Conservation (phyloP, 2,329 filamentous ascomycete genomes). For the Leptographium procerum region DNA sequence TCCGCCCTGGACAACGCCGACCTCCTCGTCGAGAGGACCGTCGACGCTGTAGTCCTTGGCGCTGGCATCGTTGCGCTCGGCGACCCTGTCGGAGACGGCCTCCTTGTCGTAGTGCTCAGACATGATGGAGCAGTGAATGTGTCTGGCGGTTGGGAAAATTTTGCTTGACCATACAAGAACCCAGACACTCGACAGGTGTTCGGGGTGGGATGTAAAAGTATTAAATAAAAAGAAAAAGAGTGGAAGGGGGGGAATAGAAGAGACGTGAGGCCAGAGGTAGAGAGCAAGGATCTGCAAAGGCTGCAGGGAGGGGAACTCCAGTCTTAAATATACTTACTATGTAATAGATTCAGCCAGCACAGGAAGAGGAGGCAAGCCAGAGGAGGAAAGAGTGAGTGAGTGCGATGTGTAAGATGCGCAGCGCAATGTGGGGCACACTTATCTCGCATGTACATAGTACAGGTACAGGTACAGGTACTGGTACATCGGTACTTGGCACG, state of each 20-base stretch:
- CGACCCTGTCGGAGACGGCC: slow-evolving; percentile 12
- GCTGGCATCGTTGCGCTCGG: slow-evolving; percentile 5
- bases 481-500: background rate
- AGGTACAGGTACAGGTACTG: background rate
- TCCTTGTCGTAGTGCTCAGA: background rate
- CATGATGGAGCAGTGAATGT: slow-evolving; percentile 1
- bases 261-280: background rate
- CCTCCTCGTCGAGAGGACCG: slow-evolving; percentile 21
- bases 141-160: background rate
- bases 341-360: background rate
- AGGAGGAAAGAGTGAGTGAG: background rate
- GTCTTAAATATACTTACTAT: background rate
- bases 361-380: background rate
- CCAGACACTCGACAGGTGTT: background rate
- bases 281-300: background rate
- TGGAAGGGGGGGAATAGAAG: background rate
- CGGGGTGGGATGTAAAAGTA: background rate
- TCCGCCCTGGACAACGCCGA: slow-evolving; percentile 22
- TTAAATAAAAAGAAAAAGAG: background rate
- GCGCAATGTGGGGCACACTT: no score
- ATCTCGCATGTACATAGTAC: no score
- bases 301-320: background rate
- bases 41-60: slow-evolving; percentile 2
- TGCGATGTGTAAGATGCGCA: background rate
- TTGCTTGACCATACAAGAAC: background rate